phyloP scores from a whole-genome alignment of 495 filamentous ascomycete species.

The Aspergillus baeticus region DNA sequence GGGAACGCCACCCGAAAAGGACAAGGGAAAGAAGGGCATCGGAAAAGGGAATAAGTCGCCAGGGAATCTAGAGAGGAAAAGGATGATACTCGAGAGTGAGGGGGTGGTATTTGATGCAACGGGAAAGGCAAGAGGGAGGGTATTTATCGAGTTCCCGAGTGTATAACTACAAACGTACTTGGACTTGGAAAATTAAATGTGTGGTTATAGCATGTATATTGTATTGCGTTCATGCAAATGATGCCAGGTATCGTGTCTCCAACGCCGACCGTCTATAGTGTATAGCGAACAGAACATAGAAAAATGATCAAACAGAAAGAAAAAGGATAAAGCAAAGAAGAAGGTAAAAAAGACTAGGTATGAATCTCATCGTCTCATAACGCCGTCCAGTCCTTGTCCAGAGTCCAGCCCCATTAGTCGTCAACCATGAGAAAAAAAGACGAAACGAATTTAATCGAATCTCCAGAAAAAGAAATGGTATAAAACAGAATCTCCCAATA shows the following conservation, averaged over 20 bases:
- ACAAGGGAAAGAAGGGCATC: constrained; percentile 11
- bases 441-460: not conserved
- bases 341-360: not conserved
- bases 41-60: not conserved
- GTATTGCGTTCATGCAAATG: not conserved
- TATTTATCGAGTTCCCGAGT: constrained; percentile 21
- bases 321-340: not conserved
- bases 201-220: not conserved
- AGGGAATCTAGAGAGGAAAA: constrained; percentile 20
- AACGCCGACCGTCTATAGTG: constrained; percentile 10
- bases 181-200: no score
- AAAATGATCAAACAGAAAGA: not conserved
- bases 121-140: constrained; percentile 18
- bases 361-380: constrained; percentile 8
- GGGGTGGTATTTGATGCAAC: constrained; percentile 22
- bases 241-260: constrained; percentile 8
- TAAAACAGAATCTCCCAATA: constrained; percentile 6
- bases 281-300: not conserved
- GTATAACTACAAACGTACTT: no score
- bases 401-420: constrained; percentile 6
- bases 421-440: constrained; percentile 4
- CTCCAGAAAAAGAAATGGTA: constrained; percentile 1
- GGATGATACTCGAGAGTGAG: constrained; percentile 22
- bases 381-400: constrained; percentile 3
- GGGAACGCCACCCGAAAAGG: constrained; percentile 14